Base-by-base conservation (phyloP, 2,329 filamentous ascomycete species). In the Thelonectria rubi region DNA sequence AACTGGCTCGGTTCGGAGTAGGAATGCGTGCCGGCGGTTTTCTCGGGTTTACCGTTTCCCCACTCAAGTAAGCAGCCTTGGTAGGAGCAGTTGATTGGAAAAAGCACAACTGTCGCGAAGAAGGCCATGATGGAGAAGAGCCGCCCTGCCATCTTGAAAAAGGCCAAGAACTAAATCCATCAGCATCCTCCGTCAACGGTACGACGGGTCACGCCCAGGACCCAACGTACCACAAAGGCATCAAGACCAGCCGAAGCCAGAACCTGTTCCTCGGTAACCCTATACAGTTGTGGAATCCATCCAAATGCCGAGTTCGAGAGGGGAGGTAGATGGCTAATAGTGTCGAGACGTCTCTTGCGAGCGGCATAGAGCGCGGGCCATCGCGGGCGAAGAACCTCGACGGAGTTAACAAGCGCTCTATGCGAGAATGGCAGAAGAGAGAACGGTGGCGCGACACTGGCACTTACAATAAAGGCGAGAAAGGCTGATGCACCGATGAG, bases 131-230 rank as follows among this genome's bases (percentile, higher is more conserved):
- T 80, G 15, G 86, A 80, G 52, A 98, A 89, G 69, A 97, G 91
- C 64, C 91, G 92, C 67, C 93, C 91, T 12, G 94, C 90, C 88
- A 98, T 95, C 75, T 94, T 96, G 83, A 97, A 98, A 78, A 99
- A 99, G 15, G 90, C 87, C 14, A 99, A 83, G 74, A 99, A 97
- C 86, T 79, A 24, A 15, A 10, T 6, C n/a, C 10, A 57, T 76
- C 55, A 74, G 62, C 55, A 53, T 34, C 17, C 3, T 40, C 21
- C 9, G 12, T n/a, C 30, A 26, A 17, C 30, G 14, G 10, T 18
- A 5, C 2, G 15, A 46, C 11, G 12, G 14, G 21, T 1, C 15
- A 18, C 2, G 14, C n/a, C 10, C 21, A 15, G 18, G 11, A 10
- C 21, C 43, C 11, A 20, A 81, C 85, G 69, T 79, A 92, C 90